A percentile compares a stretch with the other conserved stretches of the same genome.
These are phyloP conservation scores for Ogataea haglerorum DNA, from an alignment of 805 yeast species.

Conservation along the genomic window DNA sequence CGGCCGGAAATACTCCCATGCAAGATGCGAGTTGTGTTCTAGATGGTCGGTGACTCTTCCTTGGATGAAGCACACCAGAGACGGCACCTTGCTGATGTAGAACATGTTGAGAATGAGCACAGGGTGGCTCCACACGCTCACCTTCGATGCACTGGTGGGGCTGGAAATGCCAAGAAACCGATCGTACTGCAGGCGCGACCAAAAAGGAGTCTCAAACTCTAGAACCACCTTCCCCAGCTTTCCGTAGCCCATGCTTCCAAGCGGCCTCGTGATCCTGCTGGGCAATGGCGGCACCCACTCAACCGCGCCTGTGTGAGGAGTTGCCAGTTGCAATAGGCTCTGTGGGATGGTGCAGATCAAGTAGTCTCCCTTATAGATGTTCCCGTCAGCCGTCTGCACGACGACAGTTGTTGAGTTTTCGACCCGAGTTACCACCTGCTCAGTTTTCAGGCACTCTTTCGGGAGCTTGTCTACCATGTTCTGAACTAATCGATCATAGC, in stretches of 20 bases:
- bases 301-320: slow-evolving; percentile 42
- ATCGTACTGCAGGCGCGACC: slow-evolving; percentile 51
- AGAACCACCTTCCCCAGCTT: slow-evolving; percentile 70
- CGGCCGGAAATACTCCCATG: slow-evolving; percentile 61
- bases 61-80: slow-evolving; percentile 65
- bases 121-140: slow-evolving; percentile 57
- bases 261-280: slow-evolving; percentile 36
- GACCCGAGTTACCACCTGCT: slow-evolving; percentile 45
- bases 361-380: slow-evolving; percentile 44
- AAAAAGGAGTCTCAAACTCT: slow-evolving; percentile 60
- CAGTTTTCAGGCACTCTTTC: slow-evolving; percentile 35
- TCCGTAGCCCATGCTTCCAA: slow-evolving; percentile 55
- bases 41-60: slow-evolving; percentile 66
- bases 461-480: slow-evolving; percentile 42
- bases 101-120: slow-evolving; percentile 57
- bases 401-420: slow-evolving; percentile 15
- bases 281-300: slow-evolving; percentile 58
- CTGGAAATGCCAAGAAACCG: slow-evolving; percentile 44
- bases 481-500: slow-evolving; percentile 52
- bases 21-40: slow-evolving; percentile 46
- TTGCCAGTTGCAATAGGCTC: slow-evolving; percentile 51
- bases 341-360: slow-evolving; percentile 76
- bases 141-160: slow-evolving; percentile 16
- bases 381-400: slow-evolving; percentile 36
- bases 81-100: slow-evolving; percentile 45